Base-by-base conservation (phyloP, 176 grass and related monocot genomes). In the Carex littledalei region DNA sequence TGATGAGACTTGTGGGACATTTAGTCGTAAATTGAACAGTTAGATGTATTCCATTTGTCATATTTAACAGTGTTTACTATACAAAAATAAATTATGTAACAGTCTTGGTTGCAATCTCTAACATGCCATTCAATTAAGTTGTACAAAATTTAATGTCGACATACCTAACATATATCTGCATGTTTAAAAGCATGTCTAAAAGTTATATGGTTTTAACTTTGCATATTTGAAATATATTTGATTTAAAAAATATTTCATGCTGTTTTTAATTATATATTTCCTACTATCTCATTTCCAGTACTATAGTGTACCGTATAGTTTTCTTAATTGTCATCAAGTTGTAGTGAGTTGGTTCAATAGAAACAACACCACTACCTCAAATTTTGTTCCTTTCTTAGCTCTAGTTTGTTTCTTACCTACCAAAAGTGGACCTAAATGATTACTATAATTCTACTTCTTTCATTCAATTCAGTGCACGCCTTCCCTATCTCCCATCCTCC, bases 341-440 rank as follows among this genome's bases (percentile, higher is more conserved):
- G 61, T 49, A 41, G 29, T 57, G 37, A 69, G 86, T 85, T 77
- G 80, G 86, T 87, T 89, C 85, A 89, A 54, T 78, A 57, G 78
- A 89, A 81, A 56, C 24, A 35, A 63, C 22, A 57, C 15, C 37
- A 76, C 68, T 12, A 54, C 50, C 65, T 18, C 62, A 47, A 54
- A 45, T 71, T 71, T 35, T 43, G 15, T 18, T 53, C 13, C n/a
- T 56, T 71, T 74, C 7, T 39, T 15, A 9, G 29, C 39, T 16
- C 35, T 52, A 47, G 22, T 83, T 69, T 56, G 41, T 83, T 85
- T 83, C 81, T 89, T 83, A 93, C 89, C 91, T 67, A 93, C 86
- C 61, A 73, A 57, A 58, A 35, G 9, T 84, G 59, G 80, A 61
- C 69, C 70, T 15, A 31, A 6, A 31, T 76, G 47, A 4, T 76